A percentile compares a stretch with the other conserved stretches of the same genome.
These are phyloP conservation scores for Leccinum variabile DNA, from an alignment of 1,284 basidiomycete genomes.

Conservation along the genomic window DNA sequence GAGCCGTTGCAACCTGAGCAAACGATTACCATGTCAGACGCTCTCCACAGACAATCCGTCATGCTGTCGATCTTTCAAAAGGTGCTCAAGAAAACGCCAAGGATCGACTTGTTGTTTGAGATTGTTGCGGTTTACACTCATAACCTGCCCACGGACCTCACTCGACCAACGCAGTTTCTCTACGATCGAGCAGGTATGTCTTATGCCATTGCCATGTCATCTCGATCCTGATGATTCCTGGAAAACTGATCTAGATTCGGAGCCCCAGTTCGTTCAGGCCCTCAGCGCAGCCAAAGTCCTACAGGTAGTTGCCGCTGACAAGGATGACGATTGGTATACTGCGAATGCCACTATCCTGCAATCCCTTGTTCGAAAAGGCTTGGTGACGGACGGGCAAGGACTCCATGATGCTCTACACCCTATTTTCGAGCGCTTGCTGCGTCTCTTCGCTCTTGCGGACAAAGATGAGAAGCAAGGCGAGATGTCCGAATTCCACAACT, in stretches of 20 bases:
- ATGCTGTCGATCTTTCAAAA: slow-evolving; percentile 79
- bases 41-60: slow-evolving; percentile 64
- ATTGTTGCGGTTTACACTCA: slow-evolving; percentile 84
- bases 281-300: slow-evolving; percentile 89
- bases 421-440: slow-evolving; percentile 84
- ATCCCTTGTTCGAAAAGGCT: slow-evolving; percentile 87
- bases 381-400: slow-evolving; percentile 71
- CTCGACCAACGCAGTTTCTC: slow-evolving; percentile 84
- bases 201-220: not conserved
- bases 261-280: slow-evolving; percentile 67
- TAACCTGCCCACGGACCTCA: slow-evolving; percentile 80
- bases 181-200: slow-evolving; percentile 76
- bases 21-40: slow-evolving; percentile 48
- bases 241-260: slow-evolving; percentile 73
- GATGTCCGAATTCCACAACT: slow-evolving; percentile 76
- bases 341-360: slow-evolving; percentile 81
- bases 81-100: slow-evolving; percentile 63
- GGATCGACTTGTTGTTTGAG: slow-evolving; percentile 89
- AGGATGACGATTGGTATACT: slow-evolving; percentile 83
- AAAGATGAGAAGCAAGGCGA: slow-evolving; percentile 74
- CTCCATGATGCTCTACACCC: slow-evolving; percentile 82
- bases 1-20: slow-evolving; percentile 52
- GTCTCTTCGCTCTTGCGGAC: slow-evolving; percentile 80
- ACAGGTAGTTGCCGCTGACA: slow-evolving; percentile 82
- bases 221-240: slow-evolving; percentile 22